Base-by-base conservation (phyloP, 257 asterid species). In the Verbascum thapsus region DNA sequence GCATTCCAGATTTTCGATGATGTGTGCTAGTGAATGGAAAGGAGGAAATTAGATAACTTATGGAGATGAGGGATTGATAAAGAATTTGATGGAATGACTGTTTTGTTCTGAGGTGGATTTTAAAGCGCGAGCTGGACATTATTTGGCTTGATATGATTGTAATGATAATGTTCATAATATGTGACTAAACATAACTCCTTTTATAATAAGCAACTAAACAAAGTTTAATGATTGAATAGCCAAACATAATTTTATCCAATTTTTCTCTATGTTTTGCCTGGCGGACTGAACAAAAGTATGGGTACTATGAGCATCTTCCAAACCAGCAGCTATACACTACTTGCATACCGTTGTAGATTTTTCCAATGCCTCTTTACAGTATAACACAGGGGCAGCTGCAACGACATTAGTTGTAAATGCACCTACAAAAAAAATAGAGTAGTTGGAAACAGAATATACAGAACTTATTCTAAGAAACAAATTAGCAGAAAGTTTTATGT, bases 331-430 rank as follows among this genome's bases (percentile, higher is more conserved):
- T 22, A 66, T 35, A 62, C 8, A 52, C 39, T 12, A 18, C 41
- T 65, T 39, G 44, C 96, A 61, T 84, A 94, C 99, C 79, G 88
- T 94, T 55, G 72, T 53, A 9, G 94, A 94, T 42, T 65, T 78
- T 73, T 82, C 84, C 62, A 94, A 77, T 17, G 83, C 87, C 44
- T 73, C 76, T 72, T 85, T 94, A 79, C 97, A 90, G 73, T 94
- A 90, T 43, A 90, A 11, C 59, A 94, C 96, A 34, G 97, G 99
- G 52, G 99, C 97, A 71, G 99, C 97, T 66, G 99, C 97, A 64
- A 94, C 97, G 58, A 90, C 86, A 68, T 90, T 94, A 40, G 78
- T 84, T 38, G 97, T 94, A 63, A 94, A 94, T 52, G 94, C 79
- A 70, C 99, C 99, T 94, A 74, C 63, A 76, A 12, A 55, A 69